Evolutionary conservation across 2,329 filamentous ascomycete species (phyloP), one percentile per base, ranked within the genome.

Genomic region (Lecanosticta acicola): DNA sequence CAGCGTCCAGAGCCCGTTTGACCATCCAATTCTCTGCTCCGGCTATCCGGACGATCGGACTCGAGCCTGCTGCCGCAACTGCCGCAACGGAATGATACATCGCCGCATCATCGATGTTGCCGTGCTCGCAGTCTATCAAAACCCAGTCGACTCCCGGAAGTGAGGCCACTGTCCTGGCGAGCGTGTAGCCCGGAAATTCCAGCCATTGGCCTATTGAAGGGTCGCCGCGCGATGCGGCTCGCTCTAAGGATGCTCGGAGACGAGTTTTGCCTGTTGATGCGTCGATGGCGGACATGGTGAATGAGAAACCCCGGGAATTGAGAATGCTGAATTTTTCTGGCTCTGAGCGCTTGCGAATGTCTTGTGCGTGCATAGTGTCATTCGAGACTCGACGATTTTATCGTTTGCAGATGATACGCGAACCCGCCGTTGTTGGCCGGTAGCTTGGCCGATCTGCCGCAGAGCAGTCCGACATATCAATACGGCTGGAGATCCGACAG

Each of bases 11-110:
- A 5, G 78, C 78, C 41, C 78, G 67, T 60, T 81, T 81, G 45
- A 81, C 74, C 76, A 80, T 78, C 77, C 76, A 80, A 33, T 71
- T 68, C 63, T 80, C 75, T 47, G 77, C 77, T 19, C 74, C 75
- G 10, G 75, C 69, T 38, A 80, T 74, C 3, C 56, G 64, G 20
- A 73, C 69, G n/a, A 72, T 54, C 3, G 71, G 69, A 32, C 63
- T 68, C 16, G 69, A 65, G 7, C 67, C 67, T 39, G 66, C 67
- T 14, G 64, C 61, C 17, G 68, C 68, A 35, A 72, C 69, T n/a
- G 70, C 69, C 10, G 71, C 73, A 9, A 79, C 73, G 39, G 73
- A 70, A 59, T 78, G 74, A 53, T 78, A 75, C 76, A 79, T 79
- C 49, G 71, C 67, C 34, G 63, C 66, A 53, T 75, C 72, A 68